phyloP scores from a whole-genome alignment of 805 yeast species.

The Saccharomycopsis sp. region DNA sequence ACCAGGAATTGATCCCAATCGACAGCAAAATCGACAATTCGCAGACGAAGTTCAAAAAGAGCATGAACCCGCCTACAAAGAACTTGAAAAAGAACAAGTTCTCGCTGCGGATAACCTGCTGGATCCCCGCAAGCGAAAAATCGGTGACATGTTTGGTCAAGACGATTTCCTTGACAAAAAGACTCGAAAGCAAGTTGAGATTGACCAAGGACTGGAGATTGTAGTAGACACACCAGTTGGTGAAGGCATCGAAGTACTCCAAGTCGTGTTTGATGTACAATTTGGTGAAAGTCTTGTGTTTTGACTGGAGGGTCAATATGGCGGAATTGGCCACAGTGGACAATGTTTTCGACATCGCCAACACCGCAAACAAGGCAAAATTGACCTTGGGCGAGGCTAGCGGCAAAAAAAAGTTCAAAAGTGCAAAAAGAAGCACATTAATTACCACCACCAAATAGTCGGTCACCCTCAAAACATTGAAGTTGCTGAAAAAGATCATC shows the following conservation, averaged over 20 bases:
- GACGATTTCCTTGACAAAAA: constrained; percentile 31
- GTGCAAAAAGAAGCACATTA: constrained; percentile 22
- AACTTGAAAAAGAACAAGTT: constrained; percentile 42
- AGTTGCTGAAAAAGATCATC: constrained; percentile 55
- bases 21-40: constrained; percentile 60
- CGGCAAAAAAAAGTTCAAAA: constrained; percentile 21
- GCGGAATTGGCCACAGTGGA: constrained; percentile 46
- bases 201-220: constrained; percentile 46
- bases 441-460: constrained; percentile 47
- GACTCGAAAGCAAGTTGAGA: constrained; percentile 43
- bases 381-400: constrained; percentile 27
- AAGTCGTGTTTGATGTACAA: constrained; percentile 58
- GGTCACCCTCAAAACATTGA: constrained; percentile 55
- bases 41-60: constrained; percentile 61
- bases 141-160: constrained; percentile 16
- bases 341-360: constrained; percentile 41
- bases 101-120: constrained; percentile 25
- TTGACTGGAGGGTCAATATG: constrained; percentile 53
- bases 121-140: neutral
- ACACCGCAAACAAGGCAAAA: constrained; percentile 32
- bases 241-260: constrained; percentile 57
- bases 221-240: constrained; percentile 68
- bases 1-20: constrained; percentile 85
- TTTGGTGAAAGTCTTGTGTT: constrained; percentile 55
- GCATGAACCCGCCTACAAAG: constrained; percentile 52